A percentile compares a stretch with the other conserved stretches of the same genome.
phyloP scores from a whole-genome alignment of 2,329 filamentous ascomycete genomes.

The Fusarium stilboides region DNA sequence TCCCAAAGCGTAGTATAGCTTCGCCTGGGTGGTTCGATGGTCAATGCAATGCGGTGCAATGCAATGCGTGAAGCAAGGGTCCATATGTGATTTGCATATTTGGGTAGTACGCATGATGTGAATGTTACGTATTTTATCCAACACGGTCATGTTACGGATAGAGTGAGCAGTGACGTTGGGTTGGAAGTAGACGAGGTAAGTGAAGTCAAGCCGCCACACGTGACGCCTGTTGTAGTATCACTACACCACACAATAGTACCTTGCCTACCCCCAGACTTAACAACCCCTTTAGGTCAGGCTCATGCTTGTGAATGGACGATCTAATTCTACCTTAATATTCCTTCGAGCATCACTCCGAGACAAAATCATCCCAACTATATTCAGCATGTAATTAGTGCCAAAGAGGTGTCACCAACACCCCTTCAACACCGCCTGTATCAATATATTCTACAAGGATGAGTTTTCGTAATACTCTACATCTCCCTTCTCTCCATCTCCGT shows the following conservation, averaged over 20 bases:
- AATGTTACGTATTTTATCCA: conserved; percentile 6
- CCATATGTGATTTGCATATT: conserved; percentile 20
- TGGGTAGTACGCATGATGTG: conserved; percentile 19
- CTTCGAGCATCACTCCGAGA: conserved; percentile 4
- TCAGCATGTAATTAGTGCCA: conserved; percentile 9
- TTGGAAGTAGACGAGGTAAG: not conserved
- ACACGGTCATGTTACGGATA: conserved; percentile 8
- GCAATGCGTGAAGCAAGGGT: conserved; percentile 22
- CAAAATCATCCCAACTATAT: conserved; percentile 6
- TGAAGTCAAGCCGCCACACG: conserved; percentile 26
- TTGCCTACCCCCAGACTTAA: not conserved
- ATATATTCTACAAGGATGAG: conserved; percentile 44
- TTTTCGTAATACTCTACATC: conserved; percentile 43
- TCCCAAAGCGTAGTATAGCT: conserved; percentile 41
- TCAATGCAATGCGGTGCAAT: conserved; percentile 22
- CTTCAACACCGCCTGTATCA: conserved; percentile 25
- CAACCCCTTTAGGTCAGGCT: conserved; percentile 1
- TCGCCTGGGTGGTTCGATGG: conserved; percentile 35
- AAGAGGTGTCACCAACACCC: conserved; percentile 19
- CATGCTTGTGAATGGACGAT: conserved; percentile 7
- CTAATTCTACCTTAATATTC: conserved; percentile 1
- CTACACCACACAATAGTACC: not conserved
- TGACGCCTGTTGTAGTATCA: conserved; percentile 21
- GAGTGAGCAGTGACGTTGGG: conserved; percentile 10
- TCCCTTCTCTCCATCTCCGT: conserved; percentile 12